Base-by-base conservation (phyloP, 768 basidiomycete species). In the Suillus plorans region DNA sequence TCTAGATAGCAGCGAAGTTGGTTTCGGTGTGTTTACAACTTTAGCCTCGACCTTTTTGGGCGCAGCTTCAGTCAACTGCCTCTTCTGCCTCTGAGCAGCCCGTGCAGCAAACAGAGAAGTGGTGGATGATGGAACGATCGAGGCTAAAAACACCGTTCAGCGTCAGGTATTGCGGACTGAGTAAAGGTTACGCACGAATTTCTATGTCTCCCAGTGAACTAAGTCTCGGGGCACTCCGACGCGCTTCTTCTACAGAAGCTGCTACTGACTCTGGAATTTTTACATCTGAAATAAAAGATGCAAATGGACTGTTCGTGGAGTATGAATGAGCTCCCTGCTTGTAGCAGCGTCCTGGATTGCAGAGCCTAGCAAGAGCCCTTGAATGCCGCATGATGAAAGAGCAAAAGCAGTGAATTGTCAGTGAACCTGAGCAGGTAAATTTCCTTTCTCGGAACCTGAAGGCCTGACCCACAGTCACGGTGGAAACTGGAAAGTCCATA, bases 121-220 rank as follows among this genome's bases (percentile, higher is more conserved):
- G 39, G 22, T 25, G 9, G 57, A 20, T 31, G 58, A n/a, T 28
- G 58, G 58, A 42, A 42, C 20, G 18, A 41, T 42, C 28, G 58
- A 42, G 18, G 58, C 58, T 59, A 31, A 18, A 12, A 42, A 31
- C 18, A 28, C 10, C 6, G 25, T 42, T 28, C 20, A 31, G 31
- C 18, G 25, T 13, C 36, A 31, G 1, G 20, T 18, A 31, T 59
- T 25, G 6, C 18, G 41, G 22, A 42, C 12, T 0, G 5, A 28
- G 45, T 47, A 64, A 2, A 36, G 5, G 61, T 47, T 28, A 69
- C 74, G 39, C 62, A 75, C 74, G 64, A 47, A 71, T 71, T 25
- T 36, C 22, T 37, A 75, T 68, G 60, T 71, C 70, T 28, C 71
- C 74, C 50, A 71, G 65, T 49, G 45, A 63, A 52, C 65, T 63